Conservation (phyloP, 768 basidiomycete genomes). For the Pulveroboletus sp. region DNA sequence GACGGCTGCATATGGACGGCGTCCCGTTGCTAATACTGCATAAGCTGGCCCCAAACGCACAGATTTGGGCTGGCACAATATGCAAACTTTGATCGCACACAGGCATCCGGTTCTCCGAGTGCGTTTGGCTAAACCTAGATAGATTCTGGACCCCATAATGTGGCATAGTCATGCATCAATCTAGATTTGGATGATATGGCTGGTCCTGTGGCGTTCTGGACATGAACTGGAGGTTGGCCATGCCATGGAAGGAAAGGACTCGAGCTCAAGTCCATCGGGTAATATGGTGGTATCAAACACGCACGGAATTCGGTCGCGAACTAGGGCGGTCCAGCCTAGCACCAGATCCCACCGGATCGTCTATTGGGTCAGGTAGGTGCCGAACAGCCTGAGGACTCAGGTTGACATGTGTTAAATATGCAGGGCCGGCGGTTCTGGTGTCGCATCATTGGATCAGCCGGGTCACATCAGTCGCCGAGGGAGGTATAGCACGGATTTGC, state of each 20-base stretch:
- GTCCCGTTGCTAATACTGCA: constrained; percentile 3
- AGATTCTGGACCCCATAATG: background rate
- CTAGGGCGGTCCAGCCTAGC: no score
- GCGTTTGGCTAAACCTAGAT: background rate
- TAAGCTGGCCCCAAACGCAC: no score
- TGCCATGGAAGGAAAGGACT: background rate
- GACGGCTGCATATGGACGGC: constrained; percentile 18
- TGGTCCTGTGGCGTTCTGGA: constrained; percentile 25
- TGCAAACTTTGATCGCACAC: constrained; percentile 6
- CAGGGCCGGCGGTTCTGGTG: no score
- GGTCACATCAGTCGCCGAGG: background rate
- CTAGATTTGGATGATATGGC: background rate
- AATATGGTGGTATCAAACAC: constrained; percentile 1
- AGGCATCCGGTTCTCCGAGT: background rate
- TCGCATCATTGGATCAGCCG: no score
- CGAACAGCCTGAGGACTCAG: no score
- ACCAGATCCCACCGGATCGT: constrained; percentile 1
- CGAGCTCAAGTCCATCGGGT: constrained; percentile 7
- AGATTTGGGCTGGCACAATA: no score
- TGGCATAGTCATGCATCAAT: background rate
- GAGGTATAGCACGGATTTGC: background rate
- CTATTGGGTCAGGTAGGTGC: background rate
- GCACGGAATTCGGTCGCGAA: no score
- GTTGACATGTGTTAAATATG: no score
- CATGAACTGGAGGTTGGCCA: constrained; percentile 1